Conservation (phyloP, 2,329 filamentous ascomycete species). For the Phialemonium atrogriseum region DNA sequence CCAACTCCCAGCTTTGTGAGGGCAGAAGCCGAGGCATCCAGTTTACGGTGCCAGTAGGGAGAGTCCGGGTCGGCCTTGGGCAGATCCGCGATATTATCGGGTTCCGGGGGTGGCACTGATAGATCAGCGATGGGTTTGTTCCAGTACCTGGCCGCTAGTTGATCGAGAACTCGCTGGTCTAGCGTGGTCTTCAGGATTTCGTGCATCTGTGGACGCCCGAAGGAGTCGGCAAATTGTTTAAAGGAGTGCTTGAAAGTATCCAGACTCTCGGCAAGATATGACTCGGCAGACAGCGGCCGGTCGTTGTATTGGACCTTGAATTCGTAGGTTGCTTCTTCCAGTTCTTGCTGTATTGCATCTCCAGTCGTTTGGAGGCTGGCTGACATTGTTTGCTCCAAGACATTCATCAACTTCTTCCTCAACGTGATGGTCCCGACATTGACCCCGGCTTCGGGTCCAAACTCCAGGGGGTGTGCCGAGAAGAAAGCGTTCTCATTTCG, state of each 20-base stretch:
- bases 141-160: conserved; percentile 92
- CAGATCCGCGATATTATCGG: conserved; percentile 66
- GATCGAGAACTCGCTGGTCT: conserved; percentile 88
- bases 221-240: conserved; percentile 83
- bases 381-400: conserved; percentile 95
- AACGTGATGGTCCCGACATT: conserved; percentile 77
- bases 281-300: conserved; percentile 86
- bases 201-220: conserved; percentile 82
- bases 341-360: conserved; percentile 86
- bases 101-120: conserved; percentile 54
- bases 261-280: conserved; percentile 88
- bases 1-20: conserved; percentile 93
- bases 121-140: conserved; percentile 90
- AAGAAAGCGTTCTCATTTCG: conserved; percentile 89
- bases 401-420: conserved; percentile 93
- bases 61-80: conserved; percentile 80
- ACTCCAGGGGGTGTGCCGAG: conserved; percentile 71
- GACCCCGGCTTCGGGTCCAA: conserved; percentile 64
- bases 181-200: conserved; percentile 85
- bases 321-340: conserved; percentile 95
- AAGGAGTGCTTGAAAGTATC: conserved; percentile 98
- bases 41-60: conserved; percentile 85
- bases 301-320: conserved; percentile 99
- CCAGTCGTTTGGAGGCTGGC: conserved; percentile 81
- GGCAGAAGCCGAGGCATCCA: conserved; percentile 83